Evolutionary conservation across 139 green algal genomes (phyloP).

Genomic region (Chlamydomonas incerta): DNA sequence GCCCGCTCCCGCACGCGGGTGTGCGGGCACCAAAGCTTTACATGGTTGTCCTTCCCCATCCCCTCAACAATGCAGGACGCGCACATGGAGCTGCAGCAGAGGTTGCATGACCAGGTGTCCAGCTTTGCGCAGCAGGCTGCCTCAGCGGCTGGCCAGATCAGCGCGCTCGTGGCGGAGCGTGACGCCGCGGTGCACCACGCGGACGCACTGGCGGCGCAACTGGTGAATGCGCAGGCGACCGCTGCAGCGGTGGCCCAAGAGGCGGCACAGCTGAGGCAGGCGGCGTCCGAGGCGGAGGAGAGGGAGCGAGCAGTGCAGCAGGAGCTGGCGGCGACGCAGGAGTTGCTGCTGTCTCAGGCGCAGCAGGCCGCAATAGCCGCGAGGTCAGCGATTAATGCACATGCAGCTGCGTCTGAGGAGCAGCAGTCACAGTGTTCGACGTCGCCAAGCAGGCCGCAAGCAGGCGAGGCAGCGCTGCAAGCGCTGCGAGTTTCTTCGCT

Average conservation of each 20-base stretch:
- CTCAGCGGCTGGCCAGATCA: neutral
- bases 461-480: neutral
- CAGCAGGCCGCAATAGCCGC: neutral
- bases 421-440: neutral
- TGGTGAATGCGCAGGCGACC: neutral
- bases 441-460: neutral
- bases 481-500: conserved; percentile 6
- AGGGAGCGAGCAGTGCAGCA: neutral
- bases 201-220: neutral
- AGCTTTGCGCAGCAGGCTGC: neutral
- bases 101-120: neutral
- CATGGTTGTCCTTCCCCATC: neutral
- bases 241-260: neutral
- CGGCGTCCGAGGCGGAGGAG: neutral
- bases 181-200: conserved; percentile 2
- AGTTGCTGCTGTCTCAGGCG: neutral
- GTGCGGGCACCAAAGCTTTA: too few species aligned
- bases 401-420: neutral
- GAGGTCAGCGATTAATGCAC: neutral
- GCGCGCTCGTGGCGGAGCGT: conserved; percentile 1
- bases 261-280: neutral
- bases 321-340: conserved; percentile 22
- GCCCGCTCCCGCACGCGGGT: too few species aligned
- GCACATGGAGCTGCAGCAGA: neutral
- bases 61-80: neutral